These are phyloP conservation scores for Mangifera indica DNA, from an alignment of 345 rosid species.

Conservation along the genomic window DNA sequence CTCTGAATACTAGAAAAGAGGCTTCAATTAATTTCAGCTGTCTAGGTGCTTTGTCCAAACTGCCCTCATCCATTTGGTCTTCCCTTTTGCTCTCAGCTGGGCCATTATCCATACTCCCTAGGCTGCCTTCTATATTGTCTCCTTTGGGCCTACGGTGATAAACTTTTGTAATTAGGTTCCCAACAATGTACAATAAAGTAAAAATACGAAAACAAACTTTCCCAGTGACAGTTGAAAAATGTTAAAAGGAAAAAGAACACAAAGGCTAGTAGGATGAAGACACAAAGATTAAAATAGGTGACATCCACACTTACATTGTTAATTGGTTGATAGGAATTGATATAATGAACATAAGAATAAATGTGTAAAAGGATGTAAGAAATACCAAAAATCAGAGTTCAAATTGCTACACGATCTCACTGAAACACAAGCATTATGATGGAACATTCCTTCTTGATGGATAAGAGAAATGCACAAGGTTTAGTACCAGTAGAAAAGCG, in stretches of 20 bases:
- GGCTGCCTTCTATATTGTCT: too few species aligned
- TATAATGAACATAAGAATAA: neutral
- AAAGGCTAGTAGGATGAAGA: neutral
- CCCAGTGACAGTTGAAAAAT: too few species aligned
- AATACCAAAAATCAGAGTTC: neutral
- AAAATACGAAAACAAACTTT: too few species aligned
- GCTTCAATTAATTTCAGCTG: too few species aligned
- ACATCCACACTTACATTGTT: neutral
- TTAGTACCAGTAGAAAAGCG: neutral
- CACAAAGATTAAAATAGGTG: neutral
- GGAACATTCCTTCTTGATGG: conserved; percentile 8
- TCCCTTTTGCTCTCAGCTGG: too few species aligned
- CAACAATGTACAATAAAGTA: too few species aligned
- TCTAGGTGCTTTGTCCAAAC: too few species aligned
- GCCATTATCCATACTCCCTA: too few species aligned
- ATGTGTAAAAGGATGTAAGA: neutral
- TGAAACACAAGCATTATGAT: neutral
- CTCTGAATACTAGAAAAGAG: too few species aligned
- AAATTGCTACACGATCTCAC: neutral
- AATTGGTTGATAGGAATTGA: neutral
- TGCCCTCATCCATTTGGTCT: too few species aligned
- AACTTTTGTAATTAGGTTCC: too few species aligned
- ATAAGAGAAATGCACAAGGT: neutral
- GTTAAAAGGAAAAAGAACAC: neutral
- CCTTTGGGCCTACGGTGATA: too few species aligned